Conservation (phyloP, 1,284 basidiomycete genomes). For the Singerocomus inundabilis region DNA sequence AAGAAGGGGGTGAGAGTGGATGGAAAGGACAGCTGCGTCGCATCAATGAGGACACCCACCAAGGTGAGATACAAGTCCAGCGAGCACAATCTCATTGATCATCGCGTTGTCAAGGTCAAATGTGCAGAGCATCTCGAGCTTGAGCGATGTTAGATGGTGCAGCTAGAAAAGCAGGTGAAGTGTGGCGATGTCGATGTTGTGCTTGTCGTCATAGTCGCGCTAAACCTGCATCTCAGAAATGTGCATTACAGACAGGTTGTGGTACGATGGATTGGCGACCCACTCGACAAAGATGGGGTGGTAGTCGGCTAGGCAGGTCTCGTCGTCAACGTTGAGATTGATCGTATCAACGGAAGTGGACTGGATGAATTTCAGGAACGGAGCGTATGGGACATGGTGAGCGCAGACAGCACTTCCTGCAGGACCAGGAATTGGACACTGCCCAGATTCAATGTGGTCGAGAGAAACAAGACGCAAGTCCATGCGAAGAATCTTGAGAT, state of each 20-base stretch:
- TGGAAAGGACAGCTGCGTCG: no score
- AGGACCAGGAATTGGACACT: constrained; percentile 21
- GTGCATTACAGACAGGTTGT: constrained; percentile 25
- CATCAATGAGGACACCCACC: no score
- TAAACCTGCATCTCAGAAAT: constrained; percentile 33
- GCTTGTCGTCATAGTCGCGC: constrained; percentile 31
- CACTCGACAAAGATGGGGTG: constrained; percentile 22
- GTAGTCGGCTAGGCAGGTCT: constrained; percentile 29
- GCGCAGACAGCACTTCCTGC: constrained; percentile 22
- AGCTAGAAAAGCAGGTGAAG: constrained; percentile 28
- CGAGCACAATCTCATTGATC: no score
- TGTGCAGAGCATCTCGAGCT: constrained; percentile 29
- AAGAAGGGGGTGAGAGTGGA: constrained; percentile 21
- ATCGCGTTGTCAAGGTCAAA: constrained; percentile 24
- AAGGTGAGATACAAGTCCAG: no score
- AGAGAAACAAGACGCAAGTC: constrained; percentile 27
- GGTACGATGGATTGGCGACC: constrained; percentile 25
- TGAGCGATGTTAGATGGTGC: constrained; percentile 20
- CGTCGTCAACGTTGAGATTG: constrained; percentile 33
- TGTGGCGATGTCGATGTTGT: constrained; percentile 23
- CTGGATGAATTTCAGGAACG: constrained; percentile 29
- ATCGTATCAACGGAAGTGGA: constrained; percentile 32
- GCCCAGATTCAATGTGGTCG: constrained; percentile 19
- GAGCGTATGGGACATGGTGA: constrained; percentile 22
- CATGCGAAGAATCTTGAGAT: constrained; percentile 28